A percentile compares a stretch with the other conserved stretches of the same genome.
Conservation (phyloP, 306 rosid genomes). For the Morella rubra region DNA sequence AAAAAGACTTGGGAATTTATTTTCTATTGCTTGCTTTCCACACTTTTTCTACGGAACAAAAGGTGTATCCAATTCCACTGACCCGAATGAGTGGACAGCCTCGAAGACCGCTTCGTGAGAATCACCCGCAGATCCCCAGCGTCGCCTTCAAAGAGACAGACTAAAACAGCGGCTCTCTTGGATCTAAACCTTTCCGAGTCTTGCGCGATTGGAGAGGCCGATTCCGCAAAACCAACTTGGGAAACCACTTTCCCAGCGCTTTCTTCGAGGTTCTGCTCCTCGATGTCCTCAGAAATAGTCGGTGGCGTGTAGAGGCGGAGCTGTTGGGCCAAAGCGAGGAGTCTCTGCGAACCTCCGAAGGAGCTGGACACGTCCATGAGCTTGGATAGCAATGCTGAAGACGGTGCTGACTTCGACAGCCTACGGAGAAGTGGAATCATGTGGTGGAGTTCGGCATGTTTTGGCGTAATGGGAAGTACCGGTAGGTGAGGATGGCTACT, state of each 20-base stretch:
- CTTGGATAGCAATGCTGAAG: conserved; percentile 25
- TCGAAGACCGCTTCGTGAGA: conserved; percentile 78
- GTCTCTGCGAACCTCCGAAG: conserved; percentile 42
- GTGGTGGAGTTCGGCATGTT: conserved; percentile 2
- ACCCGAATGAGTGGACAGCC: conserved; percentile 87
- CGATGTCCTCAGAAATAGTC: conserved; percentile 48
- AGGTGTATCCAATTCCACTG: conserved; percentile 14
- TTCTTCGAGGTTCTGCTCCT: conserved; percentile 59
- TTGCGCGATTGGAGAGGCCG: conserved; percentile 52
- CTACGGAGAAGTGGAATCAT: conserved; percentile 65
- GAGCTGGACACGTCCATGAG: conserved; percentile 53
- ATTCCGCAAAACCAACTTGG: conserved; percentile 81
- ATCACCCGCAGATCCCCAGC: conserved; percentile 84
- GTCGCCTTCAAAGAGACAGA: conserved; percentile 86
- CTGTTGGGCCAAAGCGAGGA: conserved; percentile 64
- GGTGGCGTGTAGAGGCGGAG: conserved; percentile 87
- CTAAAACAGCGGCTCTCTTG: conserved; percentile 83
- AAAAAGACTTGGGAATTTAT: not conserved
- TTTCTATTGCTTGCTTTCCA: not conserved
- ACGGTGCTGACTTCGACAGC: conserved; percentile 27
- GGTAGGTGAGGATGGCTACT: not conserved
- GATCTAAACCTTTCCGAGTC: conserved; percentile 55
- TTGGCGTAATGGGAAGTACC: not conserved
- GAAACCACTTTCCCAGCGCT: conserved; percentile 65
- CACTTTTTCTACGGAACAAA: conserved; percentile 8